Evolutionary conservation across 305 asterid species (phyloP).

Genomic region (Plantago rigida): DNA sequence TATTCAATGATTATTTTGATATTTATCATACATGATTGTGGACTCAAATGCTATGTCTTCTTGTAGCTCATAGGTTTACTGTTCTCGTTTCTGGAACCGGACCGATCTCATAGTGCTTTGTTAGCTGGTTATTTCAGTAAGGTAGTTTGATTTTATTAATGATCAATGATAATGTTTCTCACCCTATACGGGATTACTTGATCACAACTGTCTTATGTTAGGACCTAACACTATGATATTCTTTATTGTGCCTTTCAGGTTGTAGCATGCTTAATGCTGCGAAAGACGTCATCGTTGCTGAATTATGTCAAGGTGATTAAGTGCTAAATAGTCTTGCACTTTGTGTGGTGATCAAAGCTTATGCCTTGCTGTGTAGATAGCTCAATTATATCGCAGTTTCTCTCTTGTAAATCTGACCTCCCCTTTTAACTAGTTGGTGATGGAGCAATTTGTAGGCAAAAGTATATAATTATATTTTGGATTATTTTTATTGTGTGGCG

Average conservation of each 20-base stretch:
- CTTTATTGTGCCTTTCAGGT: slow-evolving; percentile 49
- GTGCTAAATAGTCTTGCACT: neutral
- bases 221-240: slow-evolving; percentile 27
- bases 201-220: slow-evolving; percentile 15
- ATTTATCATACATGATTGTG: slow-evolving; percentile 21
- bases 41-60: slow-evolving; percentile 24
- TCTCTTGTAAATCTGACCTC: neutral
- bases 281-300: slow-evolving; percentile 79
- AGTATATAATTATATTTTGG: too few species aligned
- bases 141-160: slow-evolving; percentile 34
- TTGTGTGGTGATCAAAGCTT: neutral
- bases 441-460: neutral
- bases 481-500: too few species aligned
- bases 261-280: slow-evolving; percentile 81
- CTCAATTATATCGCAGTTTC: slow-evolving; percentile 6
- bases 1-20: slow-evolving; percentile 14
- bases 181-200: slow-evolving; percentile 14
- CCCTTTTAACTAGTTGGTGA: slow-evolving; percentile 5
- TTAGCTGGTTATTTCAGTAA: slow-evolving; percentile 97
- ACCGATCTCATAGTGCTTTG: slow-evolving; percentile 73
- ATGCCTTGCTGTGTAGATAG: neutral
- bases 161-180: slow-evolving; percentile 5
- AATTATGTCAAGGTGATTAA: slow-evolving; percentile 78
- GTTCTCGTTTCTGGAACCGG: slow-evolving; percentile 89
- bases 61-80: slow-evolving; percentile 88